Evolutionary conservation across 345 rosid genomes (phyloP), one percentile per base, ranked within the genome.

Genomic region (Viola odorata): DNA sequence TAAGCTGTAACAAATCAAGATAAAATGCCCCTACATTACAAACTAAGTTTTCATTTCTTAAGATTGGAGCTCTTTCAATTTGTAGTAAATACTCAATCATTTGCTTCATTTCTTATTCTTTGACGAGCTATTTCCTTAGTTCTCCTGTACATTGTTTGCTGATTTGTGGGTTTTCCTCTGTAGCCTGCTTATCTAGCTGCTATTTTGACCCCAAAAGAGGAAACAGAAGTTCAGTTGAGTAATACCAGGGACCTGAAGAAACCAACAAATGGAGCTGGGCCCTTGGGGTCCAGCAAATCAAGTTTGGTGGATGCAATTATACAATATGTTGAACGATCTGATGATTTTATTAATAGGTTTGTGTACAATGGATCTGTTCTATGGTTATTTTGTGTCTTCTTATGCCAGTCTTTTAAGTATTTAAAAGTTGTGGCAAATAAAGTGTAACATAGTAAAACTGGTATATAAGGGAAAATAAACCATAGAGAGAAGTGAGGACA

Each of bases 171-270:
- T 59, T 66, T 51, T 71, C 70, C 67, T 50, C 78, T 60, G 80
- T 82, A 94, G 99, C 96, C 95, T 69, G 79, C 96, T 59, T 85
- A 90, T 74, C 81, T 94, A 70, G 73, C 83, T 69, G 79, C 87
- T 53, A 61, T 94, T 53, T 71, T 86, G 52, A 72, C 77, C 38
- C 57, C 65, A 45, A 68, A 65, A 32, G 91, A 76, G 75, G 74
- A 64, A 58, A 41, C 62, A 42, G 79, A 75, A 47, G 60, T 70
- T 62, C 77, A 67, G 55, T 67, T 41, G 52, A 68, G 50, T 54
- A 61, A 69, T 73, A 70, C 58, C 69, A 64, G 57, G 55, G 75
- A 67, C 48, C 7, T 62, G 36, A 77, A 78, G 60, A 75, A 70
- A 67, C 65, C 84, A 48, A 61, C 61, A 51, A 68, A 70, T 50